Conservation (phyloP, 345 rosid species). For the Gossypium mustelinum region DNA sequence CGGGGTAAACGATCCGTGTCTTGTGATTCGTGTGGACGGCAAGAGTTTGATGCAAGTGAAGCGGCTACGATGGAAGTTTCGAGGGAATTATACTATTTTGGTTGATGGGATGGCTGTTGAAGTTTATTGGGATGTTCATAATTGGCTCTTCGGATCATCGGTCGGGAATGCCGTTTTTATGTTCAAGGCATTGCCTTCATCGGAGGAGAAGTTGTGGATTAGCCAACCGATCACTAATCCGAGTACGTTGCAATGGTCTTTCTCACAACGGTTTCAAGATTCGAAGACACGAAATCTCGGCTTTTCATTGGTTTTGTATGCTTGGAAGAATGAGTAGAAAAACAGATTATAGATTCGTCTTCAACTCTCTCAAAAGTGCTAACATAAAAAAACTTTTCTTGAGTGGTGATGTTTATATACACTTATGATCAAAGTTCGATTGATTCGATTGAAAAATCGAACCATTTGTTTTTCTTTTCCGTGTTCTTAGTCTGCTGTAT, state of each 20-base stretch:
- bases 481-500: constrained; percentile 20
- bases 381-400: constrained; percentile 33
- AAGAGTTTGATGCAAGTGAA: constrained; percentile 77
- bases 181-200: constrained; percentile 78
- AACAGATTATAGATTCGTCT: constrained; percentile 25
- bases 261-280: constrained; percentile 58
- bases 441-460: constrained; percentile 25
- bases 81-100: constrained; percentile 73
- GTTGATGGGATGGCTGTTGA: constrained; percentile 75
- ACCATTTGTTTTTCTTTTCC: constrained; percentile 18
- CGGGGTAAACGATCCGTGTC: constrained; percentile 54
- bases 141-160: constrained; percentile 76
- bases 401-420: constrained; percentile 42
- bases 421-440: constrained; percentile 31
- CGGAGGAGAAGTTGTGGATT: constrained; percentile 71
- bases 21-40: constrained; percentile 67
- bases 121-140: constrained; percentile 91
- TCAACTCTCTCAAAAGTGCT: constrained; percentile 30
- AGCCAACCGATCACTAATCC: constrained; percentile 51
- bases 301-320: constrained; percentile 76
- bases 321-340: constrained; percentile 86
- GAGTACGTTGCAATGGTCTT: constrained; percentile 46
- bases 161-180: constrained; percentile 82
- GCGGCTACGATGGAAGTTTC: constrained; percentile 77
- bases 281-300: constrained; percentile 62